phyloP scores from a whole-genome alignment of 1,284 basidiomycete genomes.

The Leccinum fallax region DNA sequence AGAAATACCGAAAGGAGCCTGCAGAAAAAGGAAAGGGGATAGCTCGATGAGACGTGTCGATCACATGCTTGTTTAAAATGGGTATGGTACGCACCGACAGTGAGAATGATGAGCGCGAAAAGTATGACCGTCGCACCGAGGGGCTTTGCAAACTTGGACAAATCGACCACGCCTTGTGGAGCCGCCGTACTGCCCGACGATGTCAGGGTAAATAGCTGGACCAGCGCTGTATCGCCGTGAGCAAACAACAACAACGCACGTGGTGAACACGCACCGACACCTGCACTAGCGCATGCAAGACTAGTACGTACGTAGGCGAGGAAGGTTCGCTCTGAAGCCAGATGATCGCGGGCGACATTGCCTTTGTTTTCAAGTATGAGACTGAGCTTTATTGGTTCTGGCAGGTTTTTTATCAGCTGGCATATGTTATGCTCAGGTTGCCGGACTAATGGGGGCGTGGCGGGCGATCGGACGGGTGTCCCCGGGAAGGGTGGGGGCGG shows the following conservation, averaged over 20 bases:
- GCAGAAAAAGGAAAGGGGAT: neutral
- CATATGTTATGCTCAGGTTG: neutral
- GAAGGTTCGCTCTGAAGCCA: constrained; percentile 45
- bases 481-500: neutral
- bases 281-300: constrained; percentile 40
- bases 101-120: constrained; percentile 26
- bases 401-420: constrained; percentile 1
- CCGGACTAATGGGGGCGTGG: neutral
- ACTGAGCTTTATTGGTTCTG: constrained; percentile 15
- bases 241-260: neutral
- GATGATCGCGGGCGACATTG: constrained; percentile 42
- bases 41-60: neutral
- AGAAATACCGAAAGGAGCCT: constrained; percentile 33
- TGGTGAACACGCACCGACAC: constrained; percentile 38
- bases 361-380: constrained; percentile 37
- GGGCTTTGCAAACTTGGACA: constrained; percentile 25
- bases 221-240: constrained; percentile 22
- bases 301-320: constrained; percentile 46
- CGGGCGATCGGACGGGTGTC: neutral
- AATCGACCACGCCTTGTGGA: constrained; percentile 1
- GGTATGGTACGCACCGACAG: constrained; percentile 21
- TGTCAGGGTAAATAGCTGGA: constrained; percentile 28
- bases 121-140: constrained; percentile 29
- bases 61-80: neutral
- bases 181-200: neutral